Evolutionary conservation across 75 land plant genomes (phyloP).

Genomic region (Selaginella tamariscina): DNA sequence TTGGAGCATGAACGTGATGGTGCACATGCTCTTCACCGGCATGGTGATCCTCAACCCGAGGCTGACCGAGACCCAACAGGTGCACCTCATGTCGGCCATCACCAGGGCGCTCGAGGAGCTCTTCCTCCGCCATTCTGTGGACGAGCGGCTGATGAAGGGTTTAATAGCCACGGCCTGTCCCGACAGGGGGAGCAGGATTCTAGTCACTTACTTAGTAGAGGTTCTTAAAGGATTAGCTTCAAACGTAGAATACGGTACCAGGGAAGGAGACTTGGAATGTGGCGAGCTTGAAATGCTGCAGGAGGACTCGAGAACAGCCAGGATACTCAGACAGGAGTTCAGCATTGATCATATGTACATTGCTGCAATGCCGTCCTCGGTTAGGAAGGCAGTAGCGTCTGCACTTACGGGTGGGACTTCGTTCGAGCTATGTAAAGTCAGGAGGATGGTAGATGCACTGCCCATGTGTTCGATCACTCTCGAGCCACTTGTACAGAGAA

Average conservation of each 20-base stretch:
- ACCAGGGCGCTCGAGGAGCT: conserved; percentile 7
- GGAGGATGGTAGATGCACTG: neutral
- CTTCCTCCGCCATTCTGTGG: neutral
- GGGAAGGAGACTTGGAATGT: neutral
- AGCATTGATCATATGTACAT: conserved; percentile 20
- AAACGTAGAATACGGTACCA: neutral
- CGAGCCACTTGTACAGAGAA: conserved; percentile 19
- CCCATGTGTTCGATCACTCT: conserved; percentile 23
- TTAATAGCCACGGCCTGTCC: neutral
- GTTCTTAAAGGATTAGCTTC: neutral
- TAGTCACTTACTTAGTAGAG: neutral
- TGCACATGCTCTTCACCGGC: neutral
- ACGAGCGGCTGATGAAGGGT: conserved; percentile 5
- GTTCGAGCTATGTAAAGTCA: neutral
- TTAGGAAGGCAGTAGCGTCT: conserved; percentile 13
- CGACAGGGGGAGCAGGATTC: neutral
- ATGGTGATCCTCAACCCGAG: conserved; percentile 4
- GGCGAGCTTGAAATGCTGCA: neutral
- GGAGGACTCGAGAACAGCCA: conserved; percentile 14
- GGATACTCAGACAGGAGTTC: conserved; percentile 14
- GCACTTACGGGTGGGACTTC: conserved; percentile 14
- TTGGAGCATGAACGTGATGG: conserved; percentile 2
- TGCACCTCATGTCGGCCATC: conserved; percentile 3
- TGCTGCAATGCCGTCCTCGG: conserved; percentile 24
- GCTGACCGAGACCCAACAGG: conserved; percentile 3